Percentiles rank a stretch among this genome's conserved stretches.
Conservation (phyloP, 1,284 basidiomycete genomes). For the Rhodotorula sp. region DNA sequence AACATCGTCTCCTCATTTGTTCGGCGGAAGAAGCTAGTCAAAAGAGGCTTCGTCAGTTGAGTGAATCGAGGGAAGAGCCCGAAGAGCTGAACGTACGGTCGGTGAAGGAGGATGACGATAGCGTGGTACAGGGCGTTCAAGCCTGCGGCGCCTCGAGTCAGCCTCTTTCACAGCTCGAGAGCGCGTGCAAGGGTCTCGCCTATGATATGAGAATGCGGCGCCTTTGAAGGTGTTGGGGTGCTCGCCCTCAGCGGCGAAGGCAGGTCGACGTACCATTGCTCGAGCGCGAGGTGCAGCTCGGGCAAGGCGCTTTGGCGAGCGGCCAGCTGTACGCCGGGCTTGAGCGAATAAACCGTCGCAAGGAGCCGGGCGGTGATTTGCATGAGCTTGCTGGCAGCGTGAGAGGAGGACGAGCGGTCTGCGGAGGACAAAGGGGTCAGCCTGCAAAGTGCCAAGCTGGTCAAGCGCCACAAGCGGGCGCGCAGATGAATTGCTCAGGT, state of each 20-base stretch:
- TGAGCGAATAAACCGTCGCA: constrained; percentile 12
- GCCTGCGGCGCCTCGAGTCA: neutral
- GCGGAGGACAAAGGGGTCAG: too few species aligned
- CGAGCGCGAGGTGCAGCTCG: constrained; percentile 22
- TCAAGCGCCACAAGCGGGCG: too few species aligned
- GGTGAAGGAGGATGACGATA: neutral
- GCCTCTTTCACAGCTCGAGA: neutral
- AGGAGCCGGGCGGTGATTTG: constrained; percentile 6
- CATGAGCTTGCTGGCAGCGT: constrained; percentile 9
- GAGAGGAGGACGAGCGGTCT: constrained; percentile 19
- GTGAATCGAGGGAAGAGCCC: neutral
- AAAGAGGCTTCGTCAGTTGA: too few species aligned
- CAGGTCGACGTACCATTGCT: constrained; percentile 19
- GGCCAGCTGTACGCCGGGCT: constrained; percentile 4
- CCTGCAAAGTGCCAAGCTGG: too few species aligned
- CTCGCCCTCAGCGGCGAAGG: constrained; percentile 13
- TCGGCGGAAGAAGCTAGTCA: constrained; percentile 20
- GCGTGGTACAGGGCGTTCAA: constrained; percentile 1
- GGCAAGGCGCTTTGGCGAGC: constrained; percentile 7
- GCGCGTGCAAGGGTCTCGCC: neutral
- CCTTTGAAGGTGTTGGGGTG: constrained; percentile 9
- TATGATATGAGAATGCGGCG: constrained; percentile 23
- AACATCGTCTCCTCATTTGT: neutral
- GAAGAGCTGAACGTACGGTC: neutral
- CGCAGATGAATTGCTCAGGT: too few species aligned